Conservation (phyloP, 192 early-diverging fungal genomes). For the Funneliformis mosseae region DNA sequence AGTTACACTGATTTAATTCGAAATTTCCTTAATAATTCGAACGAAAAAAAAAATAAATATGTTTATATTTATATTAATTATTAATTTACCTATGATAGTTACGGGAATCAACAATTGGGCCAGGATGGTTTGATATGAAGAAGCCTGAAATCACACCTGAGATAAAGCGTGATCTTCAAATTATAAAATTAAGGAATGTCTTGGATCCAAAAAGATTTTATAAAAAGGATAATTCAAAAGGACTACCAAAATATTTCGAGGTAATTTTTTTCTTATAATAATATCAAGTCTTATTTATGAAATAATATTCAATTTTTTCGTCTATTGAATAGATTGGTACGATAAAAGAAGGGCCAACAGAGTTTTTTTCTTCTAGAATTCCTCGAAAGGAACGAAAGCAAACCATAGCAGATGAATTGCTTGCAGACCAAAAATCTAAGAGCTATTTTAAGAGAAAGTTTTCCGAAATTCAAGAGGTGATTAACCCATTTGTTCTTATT, state of each 20-base stretch:
- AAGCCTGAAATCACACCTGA: conserved; percentile 84
- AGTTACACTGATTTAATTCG: conserved; percentile 25
- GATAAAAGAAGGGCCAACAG: conserved; percentile 81
- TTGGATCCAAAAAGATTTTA: conserved; percentile 94
- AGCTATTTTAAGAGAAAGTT: conserved; percentile 90
- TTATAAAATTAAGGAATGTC: conserved; percentile 82
- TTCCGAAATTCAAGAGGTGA: conserved; percentile 67
- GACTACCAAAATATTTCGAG: conserved; percentile 91
- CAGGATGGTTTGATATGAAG: conserved; percentile 91
- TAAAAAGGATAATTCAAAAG: conserved; percentile 69
- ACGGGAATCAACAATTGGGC: conserved; percentile 14
- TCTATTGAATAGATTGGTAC: conserved; percentile 59
- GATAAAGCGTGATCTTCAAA: conserved; percentile 86
- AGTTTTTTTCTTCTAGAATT: conserved; percentile 87
- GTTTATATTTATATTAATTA: no score
- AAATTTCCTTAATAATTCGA: neutral
- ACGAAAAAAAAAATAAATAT: neutral
- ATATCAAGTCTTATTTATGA: neutral
- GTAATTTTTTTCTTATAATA: conserved; percentile 37
- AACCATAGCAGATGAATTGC: conserved; percentile 86
- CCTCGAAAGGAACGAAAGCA: conserved; percentile 81
- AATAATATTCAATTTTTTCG: neutral
- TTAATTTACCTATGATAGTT: conserved; percentile 3
- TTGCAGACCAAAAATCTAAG: conserved; percentile 73
- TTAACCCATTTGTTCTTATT: neutral